Evolutionary conservation across 2,329 filamentous ascomycete genomes (phyloP), one percentile per base, ranked within the genome.

Genomic region (Drechmeria coniospora): DNA sequence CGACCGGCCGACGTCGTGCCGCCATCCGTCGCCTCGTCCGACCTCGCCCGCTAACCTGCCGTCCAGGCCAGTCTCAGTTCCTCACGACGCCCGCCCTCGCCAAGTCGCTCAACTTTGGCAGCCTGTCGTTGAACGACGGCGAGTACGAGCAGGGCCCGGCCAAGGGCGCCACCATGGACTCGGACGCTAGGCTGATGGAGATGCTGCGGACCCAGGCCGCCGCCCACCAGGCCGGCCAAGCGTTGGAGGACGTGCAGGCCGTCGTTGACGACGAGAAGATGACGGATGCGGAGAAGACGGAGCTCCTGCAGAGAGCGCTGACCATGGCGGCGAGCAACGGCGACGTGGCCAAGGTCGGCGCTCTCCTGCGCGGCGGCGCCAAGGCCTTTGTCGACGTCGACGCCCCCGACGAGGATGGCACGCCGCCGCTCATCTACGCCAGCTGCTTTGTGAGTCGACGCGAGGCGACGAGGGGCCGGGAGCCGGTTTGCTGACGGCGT

Each of bases 261-360:
- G 74, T 95, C 29, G 71, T 80, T 11, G 61, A 68, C 4, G 78
- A 90, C 49, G 68, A 79, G 29, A 79, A 75, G 42, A 56, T 92
- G 30, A 68, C 81, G 1, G 68, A 73, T 6, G 63, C 65, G 1
- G 78, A 93, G 49, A 95, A 94, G 63, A 74, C 64, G 40, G 68
- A 79, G 25, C 71, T 79, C 21, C 54, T 98, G 22, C 90, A 98
- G 50, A 87, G 82, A 46, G 75, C 80, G 10, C 63, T 98, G 38
- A 86, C 87, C 45, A 92, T 94, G 74, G 87, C 90, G 9, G 84
- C 90, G 2, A 94, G 87, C 51, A 98, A 98, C 51, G 90, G 90
- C 27, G 90, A 95, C 54, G 72, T 83, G 22, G 74, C 79, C 26
- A 74, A 84, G 34, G 77, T 98, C 25, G 65, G 69, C 38, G 76